These are phyloP conservation scores for Berberis thunbergii DNA, from an alignment of 164 flowering plant genomes.

Conservation along the genomic window DNA sequence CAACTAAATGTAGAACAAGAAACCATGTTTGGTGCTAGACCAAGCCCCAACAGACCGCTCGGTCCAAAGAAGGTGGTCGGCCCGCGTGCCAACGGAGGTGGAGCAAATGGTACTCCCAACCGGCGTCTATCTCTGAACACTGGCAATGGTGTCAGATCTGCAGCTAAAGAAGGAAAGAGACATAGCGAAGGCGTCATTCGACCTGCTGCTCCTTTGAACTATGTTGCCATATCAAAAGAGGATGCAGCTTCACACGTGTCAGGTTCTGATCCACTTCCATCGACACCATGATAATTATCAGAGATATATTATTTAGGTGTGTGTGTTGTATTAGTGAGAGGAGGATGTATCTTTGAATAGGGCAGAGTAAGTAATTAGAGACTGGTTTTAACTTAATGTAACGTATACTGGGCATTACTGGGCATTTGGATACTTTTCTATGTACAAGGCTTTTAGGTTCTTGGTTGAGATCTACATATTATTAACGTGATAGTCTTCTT, in stretches of 20 bases:
- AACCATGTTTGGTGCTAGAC: conserved; percentile 55
- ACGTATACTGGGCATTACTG: conserved; percentile 3
- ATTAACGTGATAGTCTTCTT: neutral
- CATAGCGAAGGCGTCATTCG: conserved; percentile 22
- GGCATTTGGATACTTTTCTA: neutral
- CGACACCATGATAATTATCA: conserved; percentile 44
- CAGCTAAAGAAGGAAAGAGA: conserved; percentile 57
- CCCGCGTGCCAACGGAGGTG: conserved; percentile 69
- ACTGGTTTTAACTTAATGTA: neutral
- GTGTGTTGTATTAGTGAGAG: conserved; percentile 9
- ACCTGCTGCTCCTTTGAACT: conserved; percentile 69
- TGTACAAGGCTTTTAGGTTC: neutral
- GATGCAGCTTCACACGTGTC: conserved; percentile 70
- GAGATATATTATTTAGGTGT: neutral
- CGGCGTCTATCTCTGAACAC: conserved; percentile 64
- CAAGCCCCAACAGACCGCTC: conserved; percentile 66
- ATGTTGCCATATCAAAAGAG: conserved; percentile 71
- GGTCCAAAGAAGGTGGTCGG: conserved; percentile 68
- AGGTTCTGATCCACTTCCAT: conserved; percentile 43
- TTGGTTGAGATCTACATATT: neutral
- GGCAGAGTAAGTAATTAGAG: conserved; percentile 4
- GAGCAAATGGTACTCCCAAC: conserved; percentile 56
- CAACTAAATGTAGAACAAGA: conserved; percentile 78
- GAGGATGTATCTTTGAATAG: conserved; percentile 1
- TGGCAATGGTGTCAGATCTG: conserved; percentile 41